Evolutionary conservation across 148 eudicot genomes (phyloP), one percentile per base, ranked within the genome.

Genomic region (Rhododendron kiyosumense): DNA sequence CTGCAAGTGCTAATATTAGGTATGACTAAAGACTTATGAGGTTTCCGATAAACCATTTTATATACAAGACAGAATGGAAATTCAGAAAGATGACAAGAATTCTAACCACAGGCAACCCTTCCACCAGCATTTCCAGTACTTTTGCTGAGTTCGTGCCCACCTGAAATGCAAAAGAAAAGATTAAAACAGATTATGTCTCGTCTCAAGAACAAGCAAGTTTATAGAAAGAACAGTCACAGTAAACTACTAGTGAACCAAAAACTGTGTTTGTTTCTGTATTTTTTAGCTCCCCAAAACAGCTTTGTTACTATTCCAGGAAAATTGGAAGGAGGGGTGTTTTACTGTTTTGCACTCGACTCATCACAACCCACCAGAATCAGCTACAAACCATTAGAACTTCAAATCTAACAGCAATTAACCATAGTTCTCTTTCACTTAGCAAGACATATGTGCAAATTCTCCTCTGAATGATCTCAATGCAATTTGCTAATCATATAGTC

Each of bases 61-160:
- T n/a, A 3, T n/a, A 2, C 4, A 20, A 3, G 1, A 41, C 11
- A 3, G 13, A 10, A 48, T 10, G 13, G 13, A 48, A 54, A 69
- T 17, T 32, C 67, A 45, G 43, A 32, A 41, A 12, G 46, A 45
- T 32, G 69, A 81, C 36, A 52, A 63, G 38, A n/a, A 34, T 43
- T 24, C 93, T 86, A 88, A 94, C 96, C 96, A 67, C 95, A 94
- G 90, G 96, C 96, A 85, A 92, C 67, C 83, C 96, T 89, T 86
- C 94, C 81, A 22, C 81, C 81, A 22, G 81, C 81, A 78, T 78
- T 78, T 78, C 81, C 51, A 22, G 81, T 78, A 43, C 81, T 78
- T 78, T 41, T 41, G 81, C 81, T 78, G 32, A 78, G 81, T 77
- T 77, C 80, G 43, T 94, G 96, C 74, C 96, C 96, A 22, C 96